phyloP scores from a whole-genome alignment of 495 filamentous ascomycete species.

The Penicillium bialowiezense region DNA sequence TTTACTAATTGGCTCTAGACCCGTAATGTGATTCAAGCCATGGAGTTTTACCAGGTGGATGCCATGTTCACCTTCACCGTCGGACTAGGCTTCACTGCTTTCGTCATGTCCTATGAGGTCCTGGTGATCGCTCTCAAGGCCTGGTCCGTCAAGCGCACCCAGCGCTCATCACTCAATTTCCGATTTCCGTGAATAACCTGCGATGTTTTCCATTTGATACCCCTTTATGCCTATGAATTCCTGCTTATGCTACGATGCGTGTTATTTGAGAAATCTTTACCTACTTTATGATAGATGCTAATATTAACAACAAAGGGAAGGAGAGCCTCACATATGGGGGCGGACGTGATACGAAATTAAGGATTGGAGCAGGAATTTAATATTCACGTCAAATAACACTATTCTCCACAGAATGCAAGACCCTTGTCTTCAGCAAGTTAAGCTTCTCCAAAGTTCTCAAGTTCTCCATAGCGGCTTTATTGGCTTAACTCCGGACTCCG shows the following conservation, averaged over 20 bases:
- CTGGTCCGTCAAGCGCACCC: conserved; percentile 71
- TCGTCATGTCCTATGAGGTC: conserved; percentile 84
- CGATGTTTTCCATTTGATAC: conserved; percentile 20
- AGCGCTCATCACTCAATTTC: conserved; percentile 24
- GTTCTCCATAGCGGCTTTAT: neutral
- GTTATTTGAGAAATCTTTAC: neutral
- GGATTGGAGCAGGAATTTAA: neutral
- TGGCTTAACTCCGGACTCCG: neutral
- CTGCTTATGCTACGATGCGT: conserved; percentile 1
- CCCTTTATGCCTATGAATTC: conserved; percentile 19
- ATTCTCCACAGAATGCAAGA: too few relatives aligned
- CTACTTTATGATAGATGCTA: too few relatives aligned
- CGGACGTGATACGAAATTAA: conserved; percentile 1
- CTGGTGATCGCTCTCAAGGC: conserved; percentile 82
- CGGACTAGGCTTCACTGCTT: conserved; percentile 74
- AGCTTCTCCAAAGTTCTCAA: too few relatives aligned
- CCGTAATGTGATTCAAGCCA: conserved; percentile 68
- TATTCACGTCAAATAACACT: too few relatives aligned
- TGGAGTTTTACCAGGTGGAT: conserved; percentile 67
- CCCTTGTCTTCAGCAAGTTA: too few relatives aligned
- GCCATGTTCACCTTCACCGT: conserved; percentile 96
- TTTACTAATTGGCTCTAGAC: conserved; percentile 39
- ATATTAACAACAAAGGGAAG: too few relatives aligned
- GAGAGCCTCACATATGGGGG: neutral
- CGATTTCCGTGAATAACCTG: conserved; percentile 18